Conservation (phyloP, 2,329 filamentous ascomycete genomes). For the Stagonosporopsis rhizophila region DNA sequence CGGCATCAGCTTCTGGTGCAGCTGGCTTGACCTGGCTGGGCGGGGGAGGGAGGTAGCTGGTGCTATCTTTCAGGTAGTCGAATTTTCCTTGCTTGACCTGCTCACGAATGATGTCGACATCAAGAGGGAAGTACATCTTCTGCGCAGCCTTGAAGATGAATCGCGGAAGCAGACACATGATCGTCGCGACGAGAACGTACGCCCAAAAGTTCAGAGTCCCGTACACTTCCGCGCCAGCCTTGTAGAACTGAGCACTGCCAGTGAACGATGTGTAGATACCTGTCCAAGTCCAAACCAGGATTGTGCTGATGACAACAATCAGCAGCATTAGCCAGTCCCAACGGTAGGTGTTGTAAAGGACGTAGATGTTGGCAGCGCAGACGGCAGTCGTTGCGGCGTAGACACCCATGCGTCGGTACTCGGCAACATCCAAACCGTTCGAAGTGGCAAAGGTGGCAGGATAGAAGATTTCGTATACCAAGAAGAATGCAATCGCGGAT, state of each 20-base stretch:
- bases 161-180: constrained; percentile 84
- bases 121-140: constrained; percentile 91
- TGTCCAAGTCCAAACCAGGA: constrained; percentile 96
- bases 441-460: constrained; percentile 72
- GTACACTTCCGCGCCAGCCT: constrained; percentile 80
- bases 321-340: constrained; percentile 97
- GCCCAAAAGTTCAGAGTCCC: constrained; percentile 87
- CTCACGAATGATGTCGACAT: constrained; percentile 94
- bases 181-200: constrained; percentile 76
- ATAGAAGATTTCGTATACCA: constrained; percentile 81
- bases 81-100: constrained; percentile 86
- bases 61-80: constrained; percentile 69
- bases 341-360: constrained; percentile 93
- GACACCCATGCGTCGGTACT: constrained; percentile 83
- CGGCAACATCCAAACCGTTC: constrained; percentile 78
- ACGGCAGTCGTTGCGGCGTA: constrained; percentile 87
- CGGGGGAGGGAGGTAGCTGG: constrained; percentile 57
- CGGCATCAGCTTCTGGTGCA: constrained; percentile 62
- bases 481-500: constrained; percentile 90
- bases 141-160: constrained; percentile 87
- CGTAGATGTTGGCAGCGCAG: constrained; percentile 89
- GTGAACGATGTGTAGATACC: constrained; percentile 78
- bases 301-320: constrained; percentile 79
- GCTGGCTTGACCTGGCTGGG: constrained; percentile 57
- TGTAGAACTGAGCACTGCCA: constrained; percentile 72